A percentile compares a stretch with the other conserved stretches of the same genome.
Conservation (phyloP, 1,284 basidiomycete genomes). For the Pseudozyma tsukubaensis region DNA sequence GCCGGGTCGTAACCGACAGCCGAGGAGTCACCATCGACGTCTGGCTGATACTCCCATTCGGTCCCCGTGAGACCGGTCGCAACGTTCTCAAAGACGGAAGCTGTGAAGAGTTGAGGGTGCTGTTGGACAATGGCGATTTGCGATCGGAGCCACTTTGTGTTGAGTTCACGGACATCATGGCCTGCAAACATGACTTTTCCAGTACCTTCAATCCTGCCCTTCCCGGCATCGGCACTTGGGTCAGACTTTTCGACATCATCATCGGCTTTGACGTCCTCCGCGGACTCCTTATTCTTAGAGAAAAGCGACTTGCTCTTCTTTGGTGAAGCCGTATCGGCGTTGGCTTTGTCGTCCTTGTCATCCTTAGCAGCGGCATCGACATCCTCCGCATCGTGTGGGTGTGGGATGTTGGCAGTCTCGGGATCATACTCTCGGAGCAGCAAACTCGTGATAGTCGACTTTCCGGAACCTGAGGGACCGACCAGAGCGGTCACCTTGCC, state of each 20-base stretch:
- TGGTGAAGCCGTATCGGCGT: neutral
- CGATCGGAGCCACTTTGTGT: slow-evolving; percentile 70
- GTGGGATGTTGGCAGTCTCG: slow-evolving; percentile 56
- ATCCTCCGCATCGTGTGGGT: slow-evolving; percentile 39
- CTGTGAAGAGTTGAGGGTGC: slow-evolving; percentile 69
- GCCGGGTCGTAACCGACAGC: slow-evolving; percentile 19
- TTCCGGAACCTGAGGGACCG: slow-evolving; percentile 65
- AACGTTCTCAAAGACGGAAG: slow-evolving; percentile 65
- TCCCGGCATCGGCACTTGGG: slow-evolving; percentile 17
- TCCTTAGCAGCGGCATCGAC: slow-evolving; percentile 12
- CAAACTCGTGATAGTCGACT: slow-evolving; percentile 70
- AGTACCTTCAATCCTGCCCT: slow-evolving; percentile 39
- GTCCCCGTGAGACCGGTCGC: slow-evolving; percentile 62
- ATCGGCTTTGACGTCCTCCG: slow-evolving; percentile 6
- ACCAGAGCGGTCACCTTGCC: slow-evolving; percentile 69
- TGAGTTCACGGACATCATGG: slow-evolving; percentile 68
- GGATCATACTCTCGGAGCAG: slow-evolving; percentile 71
- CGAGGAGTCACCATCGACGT: slow-evolving; percentile 33
- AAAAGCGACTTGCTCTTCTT: slow-evolving; percentile 24
- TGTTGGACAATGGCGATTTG: slow-evolving; percentile 71
- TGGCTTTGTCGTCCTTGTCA: slow-evolving; percentile 7
- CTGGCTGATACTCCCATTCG: slow-evolving; percentile 48
- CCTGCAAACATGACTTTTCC: slow-evolving; percentile 65
- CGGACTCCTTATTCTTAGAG: slow-evolving; percentile 15
- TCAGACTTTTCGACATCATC: slow-evolving; percentile 30